Evolutionary conservation across 805 yeast species (phyloP).

Genomic region (Starmerella scarabaei): DNA sequence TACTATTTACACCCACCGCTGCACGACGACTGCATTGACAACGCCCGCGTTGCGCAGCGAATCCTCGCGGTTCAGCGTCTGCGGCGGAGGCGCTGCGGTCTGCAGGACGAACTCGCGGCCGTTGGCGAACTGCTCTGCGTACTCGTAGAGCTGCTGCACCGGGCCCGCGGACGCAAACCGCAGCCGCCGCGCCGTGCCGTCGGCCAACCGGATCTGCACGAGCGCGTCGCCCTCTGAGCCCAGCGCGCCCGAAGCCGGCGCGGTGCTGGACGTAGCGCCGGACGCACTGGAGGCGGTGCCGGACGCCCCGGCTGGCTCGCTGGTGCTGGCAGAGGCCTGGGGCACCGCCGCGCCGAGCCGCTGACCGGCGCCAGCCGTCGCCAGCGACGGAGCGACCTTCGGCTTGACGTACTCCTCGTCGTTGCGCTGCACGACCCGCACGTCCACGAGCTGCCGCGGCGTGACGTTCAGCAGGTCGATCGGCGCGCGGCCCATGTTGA

Average conservation of each 20-base stretch:
- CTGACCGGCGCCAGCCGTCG: constrained; percentile 57
- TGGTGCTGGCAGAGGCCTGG: constrained; percentile 12
- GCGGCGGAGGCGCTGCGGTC: constrained; percentile 70
- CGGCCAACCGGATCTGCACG: constrained; percentile 73
- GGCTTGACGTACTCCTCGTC: constrained; percentile 76
- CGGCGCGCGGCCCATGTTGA: constrained; percentile 87
- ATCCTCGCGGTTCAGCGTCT: constrained; percentile 43
- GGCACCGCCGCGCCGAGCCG: constrained; percentile 84
- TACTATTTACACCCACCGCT: constrained; percentile 11
- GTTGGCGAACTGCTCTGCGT: constrained; percentile 36
- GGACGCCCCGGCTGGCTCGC: too few relatives aligned
- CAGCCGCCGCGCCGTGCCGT: constrained; percentile 46
- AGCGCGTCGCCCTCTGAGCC: constrained; percentile 46
- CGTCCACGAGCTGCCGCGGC: constrained; percentile 88
- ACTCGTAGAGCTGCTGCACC: constrained; percentile 54
- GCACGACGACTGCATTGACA: constrained; percentile 76
- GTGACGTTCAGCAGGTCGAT: constrained; percentile 66
- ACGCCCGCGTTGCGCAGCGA: constrained; percentile 65
- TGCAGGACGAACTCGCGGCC: constrained; percentile 56
- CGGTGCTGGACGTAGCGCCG: constrained; percentile 9
- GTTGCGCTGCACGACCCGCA: constrained; percentile 62
- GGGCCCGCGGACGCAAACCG: constrained; percentile 54
- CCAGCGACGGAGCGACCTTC: constrained; percentile 49
- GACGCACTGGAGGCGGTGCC: constrained; percentile 12
- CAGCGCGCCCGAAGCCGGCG: constrained; percentile 11